Percentiles rank a stretch among this genome's conserved stretches.
These are phyloP conservation scores for Plasmopara viticola DNA, from an alignment of 352 stramenopile species.

Conservation along the genomic window DNA sequence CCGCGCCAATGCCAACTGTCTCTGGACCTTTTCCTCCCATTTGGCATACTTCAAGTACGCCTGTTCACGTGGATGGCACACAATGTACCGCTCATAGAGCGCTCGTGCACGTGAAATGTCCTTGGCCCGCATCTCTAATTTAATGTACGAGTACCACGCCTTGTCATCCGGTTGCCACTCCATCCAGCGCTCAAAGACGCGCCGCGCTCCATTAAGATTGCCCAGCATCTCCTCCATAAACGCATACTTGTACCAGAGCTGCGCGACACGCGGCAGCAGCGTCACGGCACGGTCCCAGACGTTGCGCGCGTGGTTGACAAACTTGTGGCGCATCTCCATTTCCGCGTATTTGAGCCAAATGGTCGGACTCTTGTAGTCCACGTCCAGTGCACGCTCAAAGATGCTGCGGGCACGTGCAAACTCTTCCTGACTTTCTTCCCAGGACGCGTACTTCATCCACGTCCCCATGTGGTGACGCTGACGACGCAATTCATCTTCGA, in stretches of 20 bases:
- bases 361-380: slow-evolving; percentile 92
- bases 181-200: slow-evolving; percentile 97
- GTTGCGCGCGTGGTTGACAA: slow-evolving; percentile 98
- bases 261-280: slow-evolving; percentile 93
- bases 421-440: slow-evolving; percentile 98
- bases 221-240: slow-evolving; percentile 99
- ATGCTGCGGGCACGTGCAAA: slow-evolving; percentile 94
- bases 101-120: slow-evolving; percentile 80
- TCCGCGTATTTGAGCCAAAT: slow-evolving; percentile 99
- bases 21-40: slow-evolving; percentile 95
- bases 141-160: slow-evolving; percentile 97
- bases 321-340: slow-evolving; percentile 99
- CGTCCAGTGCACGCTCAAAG: slow-evolving; percentile 97
- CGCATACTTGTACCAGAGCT: slow-evolving; percentile 99
- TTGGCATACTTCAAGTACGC: slow-evolving; percentile 98
- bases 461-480: slow-evolving; percentile 94
- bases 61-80: slow-evolving; percentile 83
- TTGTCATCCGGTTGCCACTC: slow-evolving; percentile 98
- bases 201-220: slow-evolving; percentile 89
- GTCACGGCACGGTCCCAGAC: slow-evolving; percentile 93
- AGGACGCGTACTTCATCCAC: slow-evolving; percentile 98
- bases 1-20: slow-evolving; percentile 88
- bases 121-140: slow-evolving; percentile 94
- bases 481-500: slow-evolving; percentile 95
- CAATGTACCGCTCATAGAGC: slow-evolving; percentile 93